These are phyloP conservation scores for Notholithocarpus densiflorus DNA, from an alignment of 306 rosid species.

Conservation along the genomic window DNA sequence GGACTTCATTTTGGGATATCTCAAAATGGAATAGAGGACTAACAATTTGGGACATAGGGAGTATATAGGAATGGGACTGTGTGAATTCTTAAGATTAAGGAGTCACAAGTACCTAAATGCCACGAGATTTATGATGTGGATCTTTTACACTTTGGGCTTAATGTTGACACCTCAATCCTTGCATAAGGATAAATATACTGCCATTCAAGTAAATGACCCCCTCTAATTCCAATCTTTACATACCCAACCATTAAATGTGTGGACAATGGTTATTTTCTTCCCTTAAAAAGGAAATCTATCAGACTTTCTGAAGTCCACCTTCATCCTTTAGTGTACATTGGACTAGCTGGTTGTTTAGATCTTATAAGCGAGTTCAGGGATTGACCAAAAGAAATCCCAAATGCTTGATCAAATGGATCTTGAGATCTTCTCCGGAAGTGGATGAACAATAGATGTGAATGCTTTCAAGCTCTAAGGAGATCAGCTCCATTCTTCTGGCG, in stretches of 20 bases:
- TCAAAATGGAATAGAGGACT: no score
- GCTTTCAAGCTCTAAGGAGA: no score
- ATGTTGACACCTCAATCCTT: not conserved
- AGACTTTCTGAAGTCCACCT: not conserved
- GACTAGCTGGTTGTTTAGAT: no score
- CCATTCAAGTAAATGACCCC: not conserved
- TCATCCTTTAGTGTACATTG: no score
- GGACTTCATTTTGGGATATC: no score
- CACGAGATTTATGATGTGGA: not conserved
- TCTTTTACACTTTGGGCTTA: not conserved
- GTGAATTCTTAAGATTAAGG: not conserved
- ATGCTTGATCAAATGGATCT: no score
- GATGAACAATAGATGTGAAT: no score
- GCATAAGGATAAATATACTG: not conserved
- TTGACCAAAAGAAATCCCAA: no score
- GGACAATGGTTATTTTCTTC: not conserved
- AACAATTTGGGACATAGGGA: no score
- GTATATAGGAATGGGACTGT: not conserved
- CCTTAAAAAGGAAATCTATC: not conserved
- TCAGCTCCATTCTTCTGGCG: no score
- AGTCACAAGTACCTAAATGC: not conserved
- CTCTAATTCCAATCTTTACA: not conserved
- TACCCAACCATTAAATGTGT: not conserved
- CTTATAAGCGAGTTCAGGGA: no score
- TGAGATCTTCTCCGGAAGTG: no score